These are phyloP conservation scores for Phytopythium boreale DNA, from an alignment of 352 stramenopile genomes.

Conservation along the genomic window DNA sequence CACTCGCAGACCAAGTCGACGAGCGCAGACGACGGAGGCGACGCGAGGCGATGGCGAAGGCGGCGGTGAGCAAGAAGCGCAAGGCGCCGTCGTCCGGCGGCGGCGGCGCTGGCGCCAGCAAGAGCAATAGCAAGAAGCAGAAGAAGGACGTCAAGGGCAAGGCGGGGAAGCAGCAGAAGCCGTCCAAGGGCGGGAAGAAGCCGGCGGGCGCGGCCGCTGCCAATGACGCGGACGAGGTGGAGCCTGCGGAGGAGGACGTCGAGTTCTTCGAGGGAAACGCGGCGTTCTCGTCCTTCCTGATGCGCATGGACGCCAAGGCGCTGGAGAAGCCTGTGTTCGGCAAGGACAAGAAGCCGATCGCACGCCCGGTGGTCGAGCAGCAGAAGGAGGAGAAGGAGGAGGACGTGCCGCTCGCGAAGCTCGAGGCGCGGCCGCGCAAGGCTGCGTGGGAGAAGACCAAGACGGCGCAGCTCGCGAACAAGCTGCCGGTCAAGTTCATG, in stretches of 20 bases:
- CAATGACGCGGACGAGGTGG: slow-evolving; percentile 52
- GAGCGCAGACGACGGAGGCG: not conserved
- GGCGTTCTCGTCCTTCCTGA: slow-evolving; percentile 70
- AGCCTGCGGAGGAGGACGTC: slow-evolving; percentile 76
- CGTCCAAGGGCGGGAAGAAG: slow-evolving; percentile 27
- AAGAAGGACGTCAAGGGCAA: slow-evolving; percentile 27
- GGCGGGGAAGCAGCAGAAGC: slow-evolving; percentile 9
- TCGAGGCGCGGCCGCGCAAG: slow-evolving; percentile 67
- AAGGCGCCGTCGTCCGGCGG: slow-evolving; percentile 22
- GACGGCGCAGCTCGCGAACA: slow-evolving; percentile 59
- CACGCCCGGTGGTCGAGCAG: slow-evolving; percentile 4
- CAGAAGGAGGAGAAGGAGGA: slow-evolving; percentile 19
- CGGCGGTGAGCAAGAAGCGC: slow-evolving; percentile 35
- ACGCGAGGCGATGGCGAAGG: slow-evolving; percentile 24
- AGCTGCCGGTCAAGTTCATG: slow-evolving; percentile 86
- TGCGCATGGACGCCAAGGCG: slow-evolving; percentile 73
- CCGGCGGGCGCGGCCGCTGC: slow-evolving; percentile 22
- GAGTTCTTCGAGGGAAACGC: slow-evolving; percentile 75
- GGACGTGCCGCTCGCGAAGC: slow-evolving; percentile 69
- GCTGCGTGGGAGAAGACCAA: slow-evolving; percentile 55
- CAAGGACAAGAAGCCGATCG: slow-evolving; percentile 32
- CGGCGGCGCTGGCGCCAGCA: too few species aligned
- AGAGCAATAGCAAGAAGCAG: slow-evolving; percentile 34
- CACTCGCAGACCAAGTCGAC: not conserved
- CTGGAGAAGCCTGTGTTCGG: slow-evolving; percentile 43